Conservation (phyloP, 176 grass and related monocot species). For the Alopecurus myosuroides region DNA sequence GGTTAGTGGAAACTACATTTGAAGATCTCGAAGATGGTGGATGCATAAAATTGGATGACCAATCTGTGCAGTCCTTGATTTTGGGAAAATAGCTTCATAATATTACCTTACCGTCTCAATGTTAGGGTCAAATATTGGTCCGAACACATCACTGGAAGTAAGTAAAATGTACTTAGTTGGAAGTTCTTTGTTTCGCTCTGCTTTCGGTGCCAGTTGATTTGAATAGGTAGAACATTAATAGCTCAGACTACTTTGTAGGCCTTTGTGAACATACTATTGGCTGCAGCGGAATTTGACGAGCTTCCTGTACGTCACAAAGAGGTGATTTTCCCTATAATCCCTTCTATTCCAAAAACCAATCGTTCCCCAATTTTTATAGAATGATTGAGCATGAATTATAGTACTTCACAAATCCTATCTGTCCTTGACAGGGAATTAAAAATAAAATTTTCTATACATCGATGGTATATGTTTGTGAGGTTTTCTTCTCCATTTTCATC, state of each 20-base stretch:
- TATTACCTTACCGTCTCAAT: slow-evolving; percentile 95
- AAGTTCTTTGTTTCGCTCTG: slow-evolving; percentile 5
- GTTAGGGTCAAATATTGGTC: slow-evolving; percentile 89
- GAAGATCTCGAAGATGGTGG: slow-evolving; percentile 95
- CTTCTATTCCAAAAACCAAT: neutral
- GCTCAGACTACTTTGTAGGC: slow-evolving; percentile 35
- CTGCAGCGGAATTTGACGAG: slow-evolving; percentile 86
- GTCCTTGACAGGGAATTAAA: neutral
- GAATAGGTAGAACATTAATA: slow-evolving; percentile 10
- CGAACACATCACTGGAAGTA: slow-evolving; percentile 80
- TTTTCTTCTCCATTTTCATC: neutral
- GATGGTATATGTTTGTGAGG: neutral
- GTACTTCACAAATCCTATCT: slow-evolving; percentile 4
- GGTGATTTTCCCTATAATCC: slow-evolving; percentile 31
- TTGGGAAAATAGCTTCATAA: slow-evolving; percentile 91
- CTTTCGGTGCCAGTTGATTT: slow-evolving; percentile 14
- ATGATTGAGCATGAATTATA: neutral
- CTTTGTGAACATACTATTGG: slow-evolving; percentile 81
- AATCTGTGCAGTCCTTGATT: slow-evolving; percentile 73
- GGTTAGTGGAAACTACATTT: no score
- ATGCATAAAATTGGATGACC: slow-evolving; percentile 80
- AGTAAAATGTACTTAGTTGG: slow-evolving; percentile 23
- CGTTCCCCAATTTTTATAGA: neutral
- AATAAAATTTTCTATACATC: neutral
- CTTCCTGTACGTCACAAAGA: slow-evolving; percentile 98